Evolutionary conservation across 2,329 filamentous ascomycete genomes (phyloP).

Genomic region (Trichophyton verrucosum): DNA sequence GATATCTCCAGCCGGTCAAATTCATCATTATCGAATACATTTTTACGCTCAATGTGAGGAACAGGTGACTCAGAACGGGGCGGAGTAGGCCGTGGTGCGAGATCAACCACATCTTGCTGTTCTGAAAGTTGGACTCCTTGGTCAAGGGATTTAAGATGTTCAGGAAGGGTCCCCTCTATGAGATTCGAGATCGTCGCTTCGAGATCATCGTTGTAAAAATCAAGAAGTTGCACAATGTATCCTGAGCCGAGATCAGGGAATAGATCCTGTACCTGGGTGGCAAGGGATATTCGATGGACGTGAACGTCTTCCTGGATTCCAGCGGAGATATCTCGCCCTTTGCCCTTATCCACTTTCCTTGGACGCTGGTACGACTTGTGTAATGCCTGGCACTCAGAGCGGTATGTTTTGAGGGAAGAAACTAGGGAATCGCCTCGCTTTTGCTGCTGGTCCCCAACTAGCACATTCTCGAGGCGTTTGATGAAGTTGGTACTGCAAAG

Average conservation of each 20-base stretch:
- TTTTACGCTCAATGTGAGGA: conserved; percentile 43
- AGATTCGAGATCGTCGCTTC: conserved; percentile 73
- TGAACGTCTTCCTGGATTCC: conserved; percentile 44
- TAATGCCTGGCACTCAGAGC: conserved; percentile 26
- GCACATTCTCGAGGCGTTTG: conserved; percentile 27
- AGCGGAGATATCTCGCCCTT: conserved; percentile 23
- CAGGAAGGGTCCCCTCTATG: conserved; percentile 62
- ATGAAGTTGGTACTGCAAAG: conserved; percentile 70
- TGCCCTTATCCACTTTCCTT: conserved; percentile 30
- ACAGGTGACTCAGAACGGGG: conserved; percentile 24
- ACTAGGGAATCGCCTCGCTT: conserved; percentile 33
- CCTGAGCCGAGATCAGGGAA: conserved; percentile 77
- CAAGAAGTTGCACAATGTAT: conserved; percentile 67
- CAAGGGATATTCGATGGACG: conserved; percentile 68
- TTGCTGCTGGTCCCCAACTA: conserved; percentile 20
- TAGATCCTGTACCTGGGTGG: conserved; percentile 84
- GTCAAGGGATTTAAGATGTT: conserved; percentile 51
- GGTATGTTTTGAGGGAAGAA: conserved; percentile 28
- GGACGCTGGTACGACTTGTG: conserved; percentile 33
- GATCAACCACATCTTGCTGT: conserved; percentile 25
- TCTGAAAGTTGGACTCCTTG: conserved; percentile 29
- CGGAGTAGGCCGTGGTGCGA: conserved; percentile 41
- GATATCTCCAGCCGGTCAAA: conserved; percentile 59
- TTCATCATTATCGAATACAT: conserved; percentile 69
- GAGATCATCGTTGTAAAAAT: conserved; percentile 63